Percentiles rank a stretch among this genome's conserved stretches.
Conservation (phyloP, 345 rosid genomes). For the Triadica sebifera region DNA sequence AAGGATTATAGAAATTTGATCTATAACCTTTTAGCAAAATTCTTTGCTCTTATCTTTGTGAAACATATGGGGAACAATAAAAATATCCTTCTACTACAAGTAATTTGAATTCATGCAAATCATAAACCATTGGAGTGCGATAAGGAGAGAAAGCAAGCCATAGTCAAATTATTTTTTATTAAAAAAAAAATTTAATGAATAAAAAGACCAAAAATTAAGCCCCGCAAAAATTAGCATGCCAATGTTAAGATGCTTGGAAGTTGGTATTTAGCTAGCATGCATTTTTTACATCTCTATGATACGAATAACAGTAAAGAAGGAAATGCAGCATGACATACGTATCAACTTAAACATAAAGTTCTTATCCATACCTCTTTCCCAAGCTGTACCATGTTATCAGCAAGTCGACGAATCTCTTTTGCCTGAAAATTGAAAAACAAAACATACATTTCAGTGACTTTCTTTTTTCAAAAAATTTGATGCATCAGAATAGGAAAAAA, state of each 20-base stretch:
- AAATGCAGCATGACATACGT: background rate
- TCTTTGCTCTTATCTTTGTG: too few relatives aligned
- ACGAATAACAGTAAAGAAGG: too few relatives aligned
- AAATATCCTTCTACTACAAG: too few relatives aligned
- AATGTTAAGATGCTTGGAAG: background rate
- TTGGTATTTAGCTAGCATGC: background rate
- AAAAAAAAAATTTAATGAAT: too few relatives aligned
- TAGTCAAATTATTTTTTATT: too few relatives aligned
- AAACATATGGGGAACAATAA: too few relatives aligned
- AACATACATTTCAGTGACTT: background rate
- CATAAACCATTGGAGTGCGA: too few relatives aligned
- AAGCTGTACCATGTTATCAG: constrained; percentile 89
- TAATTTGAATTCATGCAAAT: too few relatives aligned
- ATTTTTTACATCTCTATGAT: background rate
- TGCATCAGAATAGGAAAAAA: background rate
- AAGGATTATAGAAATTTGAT: too few relatives aligned
- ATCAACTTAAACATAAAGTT: background rate
- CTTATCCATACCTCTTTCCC: constrained; percentile 67
- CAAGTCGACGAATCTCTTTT: constrained; percentile 79
- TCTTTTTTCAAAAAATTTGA: too few relatives aligned
- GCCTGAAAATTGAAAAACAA: constrained; percentile 48
- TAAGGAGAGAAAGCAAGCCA: too few relatives aligned
- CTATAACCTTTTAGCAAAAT: too few relatives aligned
- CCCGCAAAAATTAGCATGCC: background rate
- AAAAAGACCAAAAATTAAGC: background rate